These are phyloP conservation scores for Tephrocybe rancida DNA, from an alignment of 768 basidiomycete species.

Conservation along the genomic window DNA sequence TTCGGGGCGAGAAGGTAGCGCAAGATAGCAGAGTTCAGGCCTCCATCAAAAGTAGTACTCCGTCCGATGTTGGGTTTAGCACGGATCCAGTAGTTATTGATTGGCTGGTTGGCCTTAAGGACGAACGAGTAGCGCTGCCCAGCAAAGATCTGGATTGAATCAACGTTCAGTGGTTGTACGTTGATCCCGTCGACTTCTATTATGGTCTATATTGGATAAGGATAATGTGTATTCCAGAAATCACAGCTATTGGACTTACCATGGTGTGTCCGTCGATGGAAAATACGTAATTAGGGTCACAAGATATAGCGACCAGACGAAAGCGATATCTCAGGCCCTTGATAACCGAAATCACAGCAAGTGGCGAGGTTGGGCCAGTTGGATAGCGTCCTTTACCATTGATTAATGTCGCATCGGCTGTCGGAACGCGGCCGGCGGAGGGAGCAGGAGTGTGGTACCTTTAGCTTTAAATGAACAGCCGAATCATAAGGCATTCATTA, in stretches of 20 bases:
- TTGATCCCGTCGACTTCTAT: slow-evolving; percentile 44
- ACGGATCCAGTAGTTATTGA: slow-evolving; percentile 48
- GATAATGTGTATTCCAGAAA: background rate
- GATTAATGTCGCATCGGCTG: slow-evolving; percentile 40
- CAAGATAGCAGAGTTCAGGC: slow-evolving; percentile 44
- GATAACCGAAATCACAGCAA: slow-evolving; percentile 42
- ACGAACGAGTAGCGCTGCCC: slow-evolving; percentile 51
- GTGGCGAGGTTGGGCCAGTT: slow-evolving; percentile 32
- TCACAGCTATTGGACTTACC: slow-evolving; percentile 19
- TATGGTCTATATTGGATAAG: slow-evolving; percentile 25
- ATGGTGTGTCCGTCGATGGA: slow-evolving; percentile 49
- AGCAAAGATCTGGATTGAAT: slow-evolving; percentile 39
- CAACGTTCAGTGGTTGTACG: slow-evolving; percentile 36
- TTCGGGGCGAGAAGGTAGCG: slow-evolving; percentile 34
- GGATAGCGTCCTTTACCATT: slow-evolving; percentile 51
- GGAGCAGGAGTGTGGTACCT: slow-evolving; percentile 33
- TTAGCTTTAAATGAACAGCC: background rate
- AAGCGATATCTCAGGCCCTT: slow-evolving; percentile 45
- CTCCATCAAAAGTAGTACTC: slow-evolving; percentile 27
- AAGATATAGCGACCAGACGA: slow-evolving; percentile 48
- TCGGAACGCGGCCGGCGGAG: slow-evolving; percentile 27
- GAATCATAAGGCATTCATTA: background rate
- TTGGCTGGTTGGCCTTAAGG: slow-evolving; percentile 34
- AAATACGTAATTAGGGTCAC: slow-evolving; percentile 45
- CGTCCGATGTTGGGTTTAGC: slow-evolving; percentile 31